These are phyloP conservation scores for Fraxinus paxiana DNA, from an alignment of 305 asterid species.

Conservation along the genomic window DNA sequence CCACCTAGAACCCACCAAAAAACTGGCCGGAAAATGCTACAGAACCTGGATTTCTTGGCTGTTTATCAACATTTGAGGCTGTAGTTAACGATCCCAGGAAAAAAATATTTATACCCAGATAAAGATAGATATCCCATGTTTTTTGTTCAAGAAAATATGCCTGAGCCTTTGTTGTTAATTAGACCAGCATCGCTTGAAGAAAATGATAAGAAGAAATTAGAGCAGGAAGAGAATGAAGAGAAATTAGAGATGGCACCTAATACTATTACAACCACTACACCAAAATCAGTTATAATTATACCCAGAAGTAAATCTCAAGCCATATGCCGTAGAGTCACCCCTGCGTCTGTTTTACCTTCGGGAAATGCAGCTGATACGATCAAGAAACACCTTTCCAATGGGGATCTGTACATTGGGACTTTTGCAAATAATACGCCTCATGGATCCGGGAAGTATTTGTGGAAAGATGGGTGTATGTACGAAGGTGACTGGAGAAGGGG, in stretches of 20 bases:
- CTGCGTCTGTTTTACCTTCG: constrained; percentile 32
- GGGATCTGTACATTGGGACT: constrained; percentile 68
- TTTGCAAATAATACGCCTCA: constrained; percentile 55
- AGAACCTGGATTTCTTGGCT: constrained; percentile 24
- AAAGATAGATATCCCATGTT: neutral
- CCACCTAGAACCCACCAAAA: constrained; percentile 11
- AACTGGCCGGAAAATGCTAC: constrained; percentile 28
- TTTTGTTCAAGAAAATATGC: constrained; percentile 33
- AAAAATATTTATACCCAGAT: neutral
- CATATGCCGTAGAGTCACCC: constrained; percentile 50
- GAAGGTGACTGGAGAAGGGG: constrained; percentile 80
- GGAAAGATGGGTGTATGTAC: constrained; percentile 83
- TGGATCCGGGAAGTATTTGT: constrained; percentile 74
- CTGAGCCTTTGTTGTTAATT: constrained; percentile 30
- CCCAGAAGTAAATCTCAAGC: constrained; percentile 67
- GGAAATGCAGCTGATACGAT: constrained; percentile 14
- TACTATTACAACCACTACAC: constrained; percentile 42
- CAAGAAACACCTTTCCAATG: constrained; percentile 61
- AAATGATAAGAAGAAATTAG: constrained; percentile 25
- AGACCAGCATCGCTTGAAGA: constrained; percentile 22
- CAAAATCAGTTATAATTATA: constrained; percentile 54
- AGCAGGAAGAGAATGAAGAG: constrained; percentile 24
- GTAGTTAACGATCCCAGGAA: neutral
- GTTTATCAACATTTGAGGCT: constrained; percentile 15
- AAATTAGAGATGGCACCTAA: constrained; percentile 8